Percentiles rank a stretch among this genome's conserved stretches.
These are phyloP conservation scores for Sugiyamaella neomexicana DNA, from an alignment of 1,139 yeast genomes.

Conservation along the genomic window DNA sequence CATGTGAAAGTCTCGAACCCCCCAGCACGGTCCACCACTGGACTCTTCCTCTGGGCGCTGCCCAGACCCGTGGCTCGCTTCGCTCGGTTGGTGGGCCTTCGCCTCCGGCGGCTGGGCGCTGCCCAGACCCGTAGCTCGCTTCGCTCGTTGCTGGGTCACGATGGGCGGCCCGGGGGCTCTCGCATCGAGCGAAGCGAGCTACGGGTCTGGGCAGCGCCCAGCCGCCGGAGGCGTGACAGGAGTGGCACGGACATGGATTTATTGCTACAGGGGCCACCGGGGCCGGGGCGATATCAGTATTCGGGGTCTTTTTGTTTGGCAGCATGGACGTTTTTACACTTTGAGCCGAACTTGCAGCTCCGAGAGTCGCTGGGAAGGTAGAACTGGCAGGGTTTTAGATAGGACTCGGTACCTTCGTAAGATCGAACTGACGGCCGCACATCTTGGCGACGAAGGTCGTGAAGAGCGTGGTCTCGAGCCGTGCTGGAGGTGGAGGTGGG, in stretches of 20 bases:
- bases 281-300: no score
- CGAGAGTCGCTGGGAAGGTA: slow-evolving; percentile 8
- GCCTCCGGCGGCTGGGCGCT: no score
- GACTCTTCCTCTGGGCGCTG: background rate
- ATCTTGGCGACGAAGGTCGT: slow-evolving; percentile 23
- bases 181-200: no score
- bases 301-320: background rate
- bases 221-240: no score
- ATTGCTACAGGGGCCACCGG: no score
- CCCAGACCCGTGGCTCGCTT: no score
- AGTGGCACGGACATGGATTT: no score
- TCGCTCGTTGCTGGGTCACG: no score
- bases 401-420: slow-evolving; percentile 23
- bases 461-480: background rate
- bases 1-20: background rate
- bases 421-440: slow-evolving; percentile 27
- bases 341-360: slow-evolving; percentile 27
- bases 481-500: background rate
- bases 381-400: slow-evolving; percentile 26
- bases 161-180: no score
- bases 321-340: slow-evolving; percentile 27
- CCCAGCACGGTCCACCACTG: background rate
- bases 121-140: no score
- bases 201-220: no score
- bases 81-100: no score